Evolutionary conservation across 805 yeast species (phyloP).

Genomic region (Priceomyces medius): DNA sequence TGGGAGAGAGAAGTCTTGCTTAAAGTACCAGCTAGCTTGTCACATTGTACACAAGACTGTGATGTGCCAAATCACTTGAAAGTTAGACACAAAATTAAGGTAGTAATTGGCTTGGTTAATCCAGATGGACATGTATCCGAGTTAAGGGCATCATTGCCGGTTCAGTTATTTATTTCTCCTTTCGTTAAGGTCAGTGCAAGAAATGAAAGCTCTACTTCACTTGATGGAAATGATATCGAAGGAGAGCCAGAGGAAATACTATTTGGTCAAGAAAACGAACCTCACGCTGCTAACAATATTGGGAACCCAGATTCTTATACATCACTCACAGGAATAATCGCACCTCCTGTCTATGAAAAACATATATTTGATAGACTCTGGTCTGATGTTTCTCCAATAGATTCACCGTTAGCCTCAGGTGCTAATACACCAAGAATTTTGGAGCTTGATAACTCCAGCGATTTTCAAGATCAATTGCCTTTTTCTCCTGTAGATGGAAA

Average conservation of each 20-base stretch:
- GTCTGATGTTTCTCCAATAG: slow-evolving; percentile 58
- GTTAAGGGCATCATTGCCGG: slow-evolving; percentile 84
- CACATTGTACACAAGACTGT: slow-evolving; percentile 85
- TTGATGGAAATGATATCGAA: slow-evolving; percentile 6
- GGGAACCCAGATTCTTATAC: slow-evolving; percentile 30
- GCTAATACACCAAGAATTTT: slow-evolving; percentile 33
- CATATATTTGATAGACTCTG: slow-evolving; percentile 81
- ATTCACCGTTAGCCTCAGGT: slow-evolving; percentile 47
- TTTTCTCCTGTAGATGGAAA: slow-evolving; percentile 41
- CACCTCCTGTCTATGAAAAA: slow-evolving; percentile 83
- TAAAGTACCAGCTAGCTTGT: slow-evolving; percentile 68
- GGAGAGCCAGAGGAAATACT: slow-evolving; percentile 27
- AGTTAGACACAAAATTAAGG: slow-evolving; percentile 85
- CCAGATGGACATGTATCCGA: slow-evolving; percentile 94
- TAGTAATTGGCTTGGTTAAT: slow-evolving; percentile 73
- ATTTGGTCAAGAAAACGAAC: slow-evolving; percentile 27
- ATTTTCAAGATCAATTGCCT: slow-evolving; percentile 23
- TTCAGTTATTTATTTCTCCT: slow-evolving; percentile 73
- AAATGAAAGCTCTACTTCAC: slow-evolving; percentile 18
- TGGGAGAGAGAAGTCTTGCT: slow-evolving; percentile 74
- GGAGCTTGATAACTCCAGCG: slow-evolving; percentile 6
- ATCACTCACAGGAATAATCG: slow-evolving; percentile 48
- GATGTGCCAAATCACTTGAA: slow-evolving; percentile 66
- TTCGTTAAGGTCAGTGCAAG: slow-evolving; percentile 69
- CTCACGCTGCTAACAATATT: slow-evolving; percentile 13